Evolutionary conservation across 352 stramenopile genomes (phyloP), one percentile per base, ranked within the genome.

Genomic region (Pythium phragmitis): DNA sequence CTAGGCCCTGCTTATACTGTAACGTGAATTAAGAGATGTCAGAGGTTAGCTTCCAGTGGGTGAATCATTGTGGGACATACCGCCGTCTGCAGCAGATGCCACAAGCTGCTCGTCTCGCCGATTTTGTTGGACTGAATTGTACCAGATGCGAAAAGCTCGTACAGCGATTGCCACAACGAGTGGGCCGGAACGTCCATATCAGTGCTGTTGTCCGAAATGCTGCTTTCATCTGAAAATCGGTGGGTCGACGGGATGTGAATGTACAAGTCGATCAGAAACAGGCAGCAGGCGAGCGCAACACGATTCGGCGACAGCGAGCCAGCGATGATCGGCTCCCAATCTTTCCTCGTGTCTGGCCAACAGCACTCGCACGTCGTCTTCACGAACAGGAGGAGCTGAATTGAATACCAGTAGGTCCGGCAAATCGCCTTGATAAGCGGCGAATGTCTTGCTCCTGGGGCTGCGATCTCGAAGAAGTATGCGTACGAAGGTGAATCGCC

Each of bases 241-340:
- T 94, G 82, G 1, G 80, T 89, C 28, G 78, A 79, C 14, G 82
- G 85, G 26, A 92, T 69, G 37, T 90, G 85, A 2, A 94, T 50
- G 49, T 79, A 83, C 47, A 90, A 68, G 42, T 94, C 85, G 49
- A 91, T 73, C 36, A 94, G 70, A 52, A 91, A 94, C n/a, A 89
- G 77, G 50, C 79, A 75, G 2, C 71, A 65, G 11, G 80, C 78
- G 12, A 88, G 58, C 26, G 70, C 77, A 17, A 87, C 68, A 46
- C 75, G 65, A 56, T 84, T 89, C 8, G 73, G 53, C 7, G 72
- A 68, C 5, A 85, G 37, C 1, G 67, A 56, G 3, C 58, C 51
- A 14, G 60, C 28, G 9, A 79, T 45, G 0, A 72, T 48, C 1
- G 33, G 48, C 4, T 70, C 39, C 51, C 50, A 66, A 7, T 53